Evolutionary conservation across 768 basidiomycete species (phyloP).

Genomic region (Exsudoporus frostii): DNA sequence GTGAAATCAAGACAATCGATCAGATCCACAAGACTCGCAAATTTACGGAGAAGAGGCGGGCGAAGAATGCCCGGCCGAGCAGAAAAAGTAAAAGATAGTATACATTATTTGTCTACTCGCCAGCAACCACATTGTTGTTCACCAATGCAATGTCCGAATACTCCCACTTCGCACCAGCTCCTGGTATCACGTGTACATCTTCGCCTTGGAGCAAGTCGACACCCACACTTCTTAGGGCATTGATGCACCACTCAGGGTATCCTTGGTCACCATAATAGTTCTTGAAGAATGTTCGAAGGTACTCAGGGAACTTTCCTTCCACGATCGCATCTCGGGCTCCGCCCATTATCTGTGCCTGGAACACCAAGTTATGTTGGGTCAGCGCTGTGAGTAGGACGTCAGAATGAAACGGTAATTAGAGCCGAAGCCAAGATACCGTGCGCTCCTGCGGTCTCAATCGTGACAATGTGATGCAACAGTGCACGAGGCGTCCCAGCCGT

Average conservation of each 20-base stretch:
- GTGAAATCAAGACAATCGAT: constrained; percentile 81
- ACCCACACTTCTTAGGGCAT: constrained; percentile 77
- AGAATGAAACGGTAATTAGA: constrained; percentile 19
- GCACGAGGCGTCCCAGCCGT: constrained; percentile 62
- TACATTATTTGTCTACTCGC: constrained; percentile 6
- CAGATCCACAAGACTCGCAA: constrained; percentile 82
- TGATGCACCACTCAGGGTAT: constrained; percentile 87
- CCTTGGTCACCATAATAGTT: constrained; percentile 73
- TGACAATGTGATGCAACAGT: constrained; percentile 69
- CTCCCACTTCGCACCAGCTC: constrained; percentile 78
- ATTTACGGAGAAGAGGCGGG: constrained; percentile 58
- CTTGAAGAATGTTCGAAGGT: constrained; percentile 71
- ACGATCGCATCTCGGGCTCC: constrained; percentile 78
- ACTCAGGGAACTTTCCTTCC: constrained; percentile 72
- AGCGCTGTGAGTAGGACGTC: constrained; percentile 47
- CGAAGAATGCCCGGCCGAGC: constrained; percentile 78
- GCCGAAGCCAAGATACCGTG: constrained; percentile 52
- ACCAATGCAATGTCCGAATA: constrained; percentile 47
- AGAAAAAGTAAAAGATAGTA: constrained; percentile 31
- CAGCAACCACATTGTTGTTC: background rate
- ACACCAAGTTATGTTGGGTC: constrained; percentile 79
- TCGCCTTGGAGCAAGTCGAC: constrained; percentile 72
- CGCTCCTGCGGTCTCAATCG: constrained; percentile 81
- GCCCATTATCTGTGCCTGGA: constrained; percentile 89
- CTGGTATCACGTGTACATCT: constrained; percentile 49